Conservation (phyloP, 2,329 filamentous ascomycete species). For the Dactylellina cionopaga region DNA sequence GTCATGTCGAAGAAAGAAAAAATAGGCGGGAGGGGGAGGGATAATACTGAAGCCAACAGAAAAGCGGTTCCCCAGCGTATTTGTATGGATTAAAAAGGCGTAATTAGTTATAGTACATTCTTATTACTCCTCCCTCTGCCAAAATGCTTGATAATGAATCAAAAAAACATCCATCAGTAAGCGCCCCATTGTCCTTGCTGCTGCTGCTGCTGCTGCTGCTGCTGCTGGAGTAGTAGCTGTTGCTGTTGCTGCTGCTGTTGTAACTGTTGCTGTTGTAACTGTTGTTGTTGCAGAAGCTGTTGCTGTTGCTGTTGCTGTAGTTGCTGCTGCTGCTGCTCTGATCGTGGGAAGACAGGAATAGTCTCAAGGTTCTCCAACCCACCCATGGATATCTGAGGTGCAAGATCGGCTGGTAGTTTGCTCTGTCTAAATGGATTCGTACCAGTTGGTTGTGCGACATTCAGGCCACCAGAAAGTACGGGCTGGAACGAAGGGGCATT, state of each 20-base stretch:
- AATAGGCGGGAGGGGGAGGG: not conserved
- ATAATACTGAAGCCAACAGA: not conserved
- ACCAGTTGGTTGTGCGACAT: slow-evolving; percentile 49
- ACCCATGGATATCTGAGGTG: slow-evolving; percentile 68
- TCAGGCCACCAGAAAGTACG: slow-evolving; percentile 53
- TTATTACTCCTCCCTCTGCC: not conserved
- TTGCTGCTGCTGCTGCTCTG: slow-evolving; percentile 62
- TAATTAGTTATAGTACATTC: slow-evolving; percentile 44
- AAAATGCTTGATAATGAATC: not conserved
- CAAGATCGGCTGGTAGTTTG: slow-evolving; percentile 85
- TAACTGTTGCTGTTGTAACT: slow-evolving; percentile 58
- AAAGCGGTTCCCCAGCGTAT: slow-evolving; percentile 17
- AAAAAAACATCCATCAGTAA: not conserved
- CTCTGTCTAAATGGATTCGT: slow-evolving; percentile 91
- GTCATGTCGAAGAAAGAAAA: slow-evolving; percentile 17
- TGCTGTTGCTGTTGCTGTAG: slow-evolving; percentile 64
- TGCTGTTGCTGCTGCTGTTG: slow-evolving; percentile 63
- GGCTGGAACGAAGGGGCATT: slow-evolving; percentile 53
- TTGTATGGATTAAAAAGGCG: slow-evolving; percentile 28
- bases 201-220: slow-evolving; percentile 63
- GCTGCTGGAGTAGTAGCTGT: slow-evolving; percentile 64
- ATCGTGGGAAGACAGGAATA: slow-evolving; percentile 84
- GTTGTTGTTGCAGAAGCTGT: slow-evolving; percentile 64
- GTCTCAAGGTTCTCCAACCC: slow-evolving; percentile 81
- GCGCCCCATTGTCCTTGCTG: slow-evolving; percentile 57